A percentile compares a stretch with the other conserved stretches of the same genome.
phyloP scores from a whole-genome alignment of 1,284 basidiomycete species.

The Xerocomus nothofagi region DNA sequence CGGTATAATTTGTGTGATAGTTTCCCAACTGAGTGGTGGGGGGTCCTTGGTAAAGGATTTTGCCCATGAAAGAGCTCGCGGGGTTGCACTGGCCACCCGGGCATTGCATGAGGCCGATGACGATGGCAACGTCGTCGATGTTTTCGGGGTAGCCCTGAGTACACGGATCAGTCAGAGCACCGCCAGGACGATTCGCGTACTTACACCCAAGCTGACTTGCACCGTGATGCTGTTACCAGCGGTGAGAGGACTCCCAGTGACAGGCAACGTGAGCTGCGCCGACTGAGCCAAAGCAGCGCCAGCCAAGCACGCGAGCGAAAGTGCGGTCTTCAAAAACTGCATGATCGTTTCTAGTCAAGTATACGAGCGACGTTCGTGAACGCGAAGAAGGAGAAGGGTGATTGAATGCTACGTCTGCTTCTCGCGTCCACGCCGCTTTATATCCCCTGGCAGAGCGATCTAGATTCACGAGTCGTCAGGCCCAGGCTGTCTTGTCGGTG shows the following conservation, averaged over 20 bases:
- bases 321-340: conserved; percentile 15
- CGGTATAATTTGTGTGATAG: conserved; percentile 22
- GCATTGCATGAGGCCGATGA: conserved; percentile 27
- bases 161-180: neutral
- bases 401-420: neutral
- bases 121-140: conserved; percentile 27
- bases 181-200: neutral
- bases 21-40: conserved; percentile 5
- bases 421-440: conserved; percentile 15
- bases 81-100: conserved; percentile 14
- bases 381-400: neutral
- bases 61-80: conserved; percentile 19
- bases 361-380: neutral
- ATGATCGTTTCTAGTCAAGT: conserved; percentile 7
- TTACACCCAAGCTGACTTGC: conserved; percentile 26
- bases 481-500: neutral
- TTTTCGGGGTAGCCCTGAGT: conserved; percentile 21
- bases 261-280: conserved; percentile 13
- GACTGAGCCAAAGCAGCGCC: conserved; percentile 22
- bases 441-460: conserved; percentile 6
- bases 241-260: conserved; percentile 9
- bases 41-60: conserved; percentile 25
- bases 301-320: conserved; percentile 17
- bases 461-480: neutral
- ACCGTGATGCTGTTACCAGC: conserved; percentile 16